Conservation (phyloP, 495 filamentous ascomycete species). For the Astrothelium subdiscretum region DNA sequence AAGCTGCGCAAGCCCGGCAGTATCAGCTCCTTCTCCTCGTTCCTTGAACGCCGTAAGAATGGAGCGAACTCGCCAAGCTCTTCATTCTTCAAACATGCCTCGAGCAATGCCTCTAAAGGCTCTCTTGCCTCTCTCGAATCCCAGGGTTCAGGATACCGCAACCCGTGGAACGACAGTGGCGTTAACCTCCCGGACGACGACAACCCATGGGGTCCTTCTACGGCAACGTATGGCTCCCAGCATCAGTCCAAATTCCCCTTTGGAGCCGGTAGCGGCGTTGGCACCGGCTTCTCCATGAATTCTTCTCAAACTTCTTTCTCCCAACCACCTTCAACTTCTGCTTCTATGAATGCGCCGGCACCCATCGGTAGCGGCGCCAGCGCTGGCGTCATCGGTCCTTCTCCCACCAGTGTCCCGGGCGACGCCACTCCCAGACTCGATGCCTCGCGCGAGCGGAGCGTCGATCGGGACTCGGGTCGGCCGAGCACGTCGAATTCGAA, state of each 20-base stretch:
- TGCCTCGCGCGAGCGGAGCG: slow-evolving; percentile 8
- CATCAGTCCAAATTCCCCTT: slow-evolving; percentile 50
- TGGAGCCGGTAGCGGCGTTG: slow-evolving; percentile 45
- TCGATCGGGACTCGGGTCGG: slow-evolving; percentile 1
- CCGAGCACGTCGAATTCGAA: slow-evolving; percentile 10
- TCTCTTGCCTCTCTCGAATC: slow-evolving; percentile 91
- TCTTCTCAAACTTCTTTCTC: neutral
- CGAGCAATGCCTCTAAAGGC: slow-evolving; percentile 86
- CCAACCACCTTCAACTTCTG: neutral
- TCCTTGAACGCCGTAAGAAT: slow-evolving; percentile 85
- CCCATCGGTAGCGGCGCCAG: slow-evolving; percentile 9
- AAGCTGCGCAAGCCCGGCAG: slow-evolving; percentile 84
- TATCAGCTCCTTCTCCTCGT: slow-evolving; percentile 85
- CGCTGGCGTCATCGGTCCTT: neutral
- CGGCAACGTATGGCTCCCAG: slow-evolving; percentile 11
- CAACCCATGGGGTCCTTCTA: slow-evolving; percentile 40
- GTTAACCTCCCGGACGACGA: slow-evolving; percentile 87
- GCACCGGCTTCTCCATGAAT: slow-evolving; percentile 7
- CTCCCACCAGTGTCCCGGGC: slow-evolving; percentile 31
- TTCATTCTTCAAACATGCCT: slow-evolving; percentile 88
- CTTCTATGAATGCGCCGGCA: slow-evolving; percentile 1
- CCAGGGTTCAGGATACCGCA: slow-evolving; percentile 81
- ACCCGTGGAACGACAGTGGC: slow-evolving; percentile 94
- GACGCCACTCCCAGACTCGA: slow-evolving; percentile 74
- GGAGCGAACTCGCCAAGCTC: slow-evolving; percentile 69